A percentile compares a stretch with the other conserved stretches of the same genome.
Evolutionary conservation across 495 filamentous ascomycete species (phyloP).

Genomic region (Hypoxylon lienhwacheense): DNA sequence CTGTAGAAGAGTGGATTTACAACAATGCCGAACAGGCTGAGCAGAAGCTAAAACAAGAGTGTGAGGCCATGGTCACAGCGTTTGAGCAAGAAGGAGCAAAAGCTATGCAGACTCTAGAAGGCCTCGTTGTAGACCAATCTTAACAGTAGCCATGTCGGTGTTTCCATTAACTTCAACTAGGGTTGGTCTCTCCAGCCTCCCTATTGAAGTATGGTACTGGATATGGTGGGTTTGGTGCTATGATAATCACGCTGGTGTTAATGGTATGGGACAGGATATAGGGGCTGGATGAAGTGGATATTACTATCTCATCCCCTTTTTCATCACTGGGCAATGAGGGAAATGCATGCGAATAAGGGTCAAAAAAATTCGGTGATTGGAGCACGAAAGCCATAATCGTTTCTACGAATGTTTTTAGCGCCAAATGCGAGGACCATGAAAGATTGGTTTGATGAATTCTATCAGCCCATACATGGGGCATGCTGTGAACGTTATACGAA

Average conservation of each 20-base stretch:
- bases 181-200: slow-evolving; percentile 1
- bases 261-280: background rate
- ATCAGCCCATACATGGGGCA: no score
- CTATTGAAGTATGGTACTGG: slow-evolving; percentile 1
- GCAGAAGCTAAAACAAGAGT: slow-evolving; percentile 73
- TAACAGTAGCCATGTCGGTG: background rate
- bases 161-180: background rate
- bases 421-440: background rate
- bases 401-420: no score
- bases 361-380: no score
- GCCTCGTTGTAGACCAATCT: slow-evolving; percentile 56
- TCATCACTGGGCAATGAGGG: slow-evolving; percentile 11
- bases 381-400: background rate
- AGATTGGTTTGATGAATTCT: no score
- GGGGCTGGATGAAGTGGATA: background rate
- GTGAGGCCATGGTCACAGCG: slow-evolving; percentile 72
- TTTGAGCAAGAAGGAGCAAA: slow-evolving; percentile 82
- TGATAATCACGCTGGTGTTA: slow-evolving; percentile 17
- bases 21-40: slow-evolving; percentile 79
- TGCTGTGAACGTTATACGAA: no score
- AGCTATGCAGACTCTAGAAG: slow-evolving; percentile 76
- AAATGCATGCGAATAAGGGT: background rate
- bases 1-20: slow-evolving; percentile 87
- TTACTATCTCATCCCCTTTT: background rate
- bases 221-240: slow-evolving; percentile 3